A percentile compares a stretch with the other conserved stretches of the same genome.
phyloP scores from a whole-genome alignment of 2,329 filamentous ascomycete species.

The Fusarium nanum region DNA sequence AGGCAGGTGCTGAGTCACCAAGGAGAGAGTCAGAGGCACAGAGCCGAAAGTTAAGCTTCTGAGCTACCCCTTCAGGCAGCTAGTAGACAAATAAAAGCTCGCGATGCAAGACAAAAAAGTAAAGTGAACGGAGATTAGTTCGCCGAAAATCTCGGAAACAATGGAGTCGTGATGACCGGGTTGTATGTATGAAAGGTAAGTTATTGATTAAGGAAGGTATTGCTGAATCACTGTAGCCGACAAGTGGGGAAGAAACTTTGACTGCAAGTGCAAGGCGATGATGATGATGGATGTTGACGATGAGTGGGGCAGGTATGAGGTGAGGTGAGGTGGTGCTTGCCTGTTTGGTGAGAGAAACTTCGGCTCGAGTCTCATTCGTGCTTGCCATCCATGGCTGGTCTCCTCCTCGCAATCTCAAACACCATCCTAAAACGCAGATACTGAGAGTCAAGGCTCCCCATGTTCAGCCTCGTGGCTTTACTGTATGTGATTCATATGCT shows the following conservation, averaged over 20 bases:
- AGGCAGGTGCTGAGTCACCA: slow-evolving; percentile 12
- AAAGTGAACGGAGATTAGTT: not conserved
- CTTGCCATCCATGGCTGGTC: not conserved
- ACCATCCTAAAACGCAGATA: not conserved
- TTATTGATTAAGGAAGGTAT: not conserved
- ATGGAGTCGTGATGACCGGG: slow-evolving; percentile 2
- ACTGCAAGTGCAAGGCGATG: not conserved
- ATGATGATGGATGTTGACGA: not conserved
- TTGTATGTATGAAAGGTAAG: not conserved
- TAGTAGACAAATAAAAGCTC: not conserved
- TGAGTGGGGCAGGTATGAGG: not conserved
- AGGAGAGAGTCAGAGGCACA: not conserved
- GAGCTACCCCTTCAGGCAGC: not conserved
- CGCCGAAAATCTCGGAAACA: slow-evolving; percentile 23
- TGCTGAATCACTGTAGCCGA: not conserved
- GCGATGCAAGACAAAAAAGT: not conserved
- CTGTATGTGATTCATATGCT: slow-evolving; percentile 31
- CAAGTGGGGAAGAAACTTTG: slow-evolving; percentile 17
- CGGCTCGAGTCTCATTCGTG: not conserved
- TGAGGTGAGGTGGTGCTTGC: not conserved
- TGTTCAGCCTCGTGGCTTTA: slow-evolving; percentile 32
- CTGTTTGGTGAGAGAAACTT: not conserved
- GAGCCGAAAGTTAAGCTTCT: slow-evolving; percentile 7
- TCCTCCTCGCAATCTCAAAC: slow-evolving; percentile 10
- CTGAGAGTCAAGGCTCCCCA: not conserved